Base-by-base conservation (phyloP, 495 filamentous ascomycete species). In the Cercophora scortea region DNA sequence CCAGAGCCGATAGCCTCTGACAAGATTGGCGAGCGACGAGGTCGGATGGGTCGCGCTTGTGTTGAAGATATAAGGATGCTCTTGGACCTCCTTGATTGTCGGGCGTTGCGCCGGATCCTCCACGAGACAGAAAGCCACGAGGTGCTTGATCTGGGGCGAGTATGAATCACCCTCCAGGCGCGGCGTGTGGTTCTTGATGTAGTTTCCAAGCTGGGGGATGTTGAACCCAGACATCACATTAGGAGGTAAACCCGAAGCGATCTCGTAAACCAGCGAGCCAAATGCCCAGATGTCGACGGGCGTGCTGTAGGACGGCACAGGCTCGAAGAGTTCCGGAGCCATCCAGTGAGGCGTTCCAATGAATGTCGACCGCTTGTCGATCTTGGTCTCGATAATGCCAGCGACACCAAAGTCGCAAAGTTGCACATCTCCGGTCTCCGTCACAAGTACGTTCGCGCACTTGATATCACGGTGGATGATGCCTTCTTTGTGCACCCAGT, bases 381-480 rank as follows among this genome's bases (percentile, higher is more conserved):
- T 63, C 52, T 87, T 87, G 10, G 81, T 87, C 57, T 95, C 89
- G 40, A 96, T 75, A 50, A 94, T 77, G 45, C 88, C 92, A 17
- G 92, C 88, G 49, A 98, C 89, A 51, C 93, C 93, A 66, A 97
- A 98, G 63, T 98, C 93, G 63, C 93, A 96, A 19, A 98, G 81
- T 61, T 97, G 88, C 10, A 97, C 77, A 17, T 78, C 77, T 5
- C 93, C 93, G 53, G 88, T 80, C 66, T 96, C 92, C 32, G 88
- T 88, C 47, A 97, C 82, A 46, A 97, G 77, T 38, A 98, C 82
- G 60, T 98, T 98, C 33, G 88, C 91, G 62, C 90, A 87, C 75
- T 98, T 98, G 60, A 98, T 84, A 73, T 98, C 93, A 58, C 93
- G 82, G 70, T 98, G 93, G 54, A 98, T 91, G 61, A 98, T 91